Evolutionary conservation across 345 rosid species (phyloP).

Genomic region (Raphanus raphanistrum): DNA sequence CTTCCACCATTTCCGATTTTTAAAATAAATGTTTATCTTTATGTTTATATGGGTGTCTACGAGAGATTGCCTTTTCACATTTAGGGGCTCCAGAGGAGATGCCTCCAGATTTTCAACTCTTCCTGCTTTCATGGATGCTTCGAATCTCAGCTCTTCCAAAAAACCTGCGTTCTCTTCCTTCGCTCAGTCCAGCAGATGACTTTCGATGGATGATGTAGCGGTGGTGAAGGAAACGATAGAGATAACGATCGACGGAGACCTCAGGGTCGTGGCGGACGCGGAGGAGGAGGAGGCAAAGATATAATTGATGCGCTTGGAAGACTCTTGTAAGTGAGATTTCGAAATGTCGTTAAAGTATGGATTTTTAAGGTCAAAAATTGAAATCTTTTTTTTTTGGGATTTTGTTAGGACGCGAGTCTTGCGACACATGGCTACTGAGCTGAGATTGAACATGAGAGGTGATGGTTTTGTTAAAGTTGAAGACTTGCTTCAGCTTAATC

Average conservation of each 20-base stretch:
- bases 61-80: no score
- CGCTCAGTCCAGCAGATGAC: no score
- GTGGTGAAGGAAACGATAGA: no score
- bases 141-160: no score
- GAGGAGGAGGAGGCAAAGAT: conserved; percentile 47
- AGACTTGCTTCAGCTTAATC: conserved; percentile 57
- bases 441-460: conserved; percentile 63
- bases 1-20: neutral
- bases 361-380: neutral
- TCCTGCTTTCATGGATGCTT: no score
- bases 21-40: no score
- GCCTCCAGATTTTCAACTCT: no score
- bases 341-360: neutral
- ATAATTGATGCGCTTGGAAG: conserved; percentile 9
- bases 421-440: conserved; percentile 82
- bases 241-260: conserved; percentile 30
- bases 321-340: no score
- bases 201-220: no score
- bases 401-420: conserved; percentile 63
- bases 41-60: neutral
- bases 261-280: conserved; percentile 52
- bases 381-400: neutral
- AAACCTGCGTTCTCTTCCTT: no score
- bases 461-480: conserved; percentile 87
- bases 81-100: no score